Percentiles rank a stretch among this genome's conserved stretches.
These are phyloP conservation scores for Aureobasidium musti DNA, from an alignment of 2,329 filamentous ascomycete species.

Conservation along the genomic window DNA sequence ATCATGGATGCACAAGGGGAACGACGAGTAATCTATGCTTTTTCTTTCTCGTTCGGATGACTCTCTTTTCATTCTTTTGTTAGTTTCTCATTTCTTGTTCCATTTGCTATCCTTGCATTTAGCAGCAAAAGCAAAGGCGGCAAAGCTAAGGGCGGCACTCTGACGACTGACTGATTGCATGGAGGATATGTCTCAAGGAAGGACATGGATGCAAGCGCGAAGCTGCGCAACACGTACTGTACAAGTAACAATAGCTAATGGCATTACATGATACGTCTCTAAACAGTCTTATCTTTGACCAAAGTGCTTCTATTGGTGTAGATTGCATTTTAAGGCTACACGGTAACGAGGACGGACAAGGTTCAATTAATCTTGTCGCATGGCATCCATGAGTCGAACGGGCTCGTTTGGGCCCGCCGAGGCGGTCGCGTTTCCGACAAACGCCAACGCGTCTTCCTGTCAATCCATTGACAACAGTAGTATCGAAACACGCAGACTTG, in stretches of 20 bases:
- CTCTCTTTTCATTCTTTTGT: neutral
- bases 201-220: constrained; percentile 5
- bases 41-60: constrained; percentile 1
- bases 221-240: constrained; percentile 5
- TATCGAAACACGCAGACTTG: constrained; percentile 15
- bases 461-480: constrained; percentile 17
- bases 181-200: constrained; percentile 1
- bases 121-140: neutral
- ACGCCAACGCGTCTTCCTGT: constrained; percentile 28
- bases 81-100: neutral
- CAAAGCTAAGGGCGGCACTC: neutral
- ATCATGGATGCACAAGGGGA: constrained; percentile 15
- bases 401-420: neutral
- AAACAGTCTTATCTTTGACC: constrained; percentile 1
- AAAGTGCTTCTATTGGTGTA: neutral
- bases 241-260: constrained; percentile 27
- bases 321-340: neutral
- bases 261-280: constrained; percentile 20
- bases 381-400: constrained; percentile 1
- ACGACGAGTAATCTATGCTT: constrained; percentile 17
- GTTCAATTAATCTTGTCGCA: neutral
- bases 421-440: constrained; percentile 6
- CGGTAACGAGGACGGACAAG: neutral
- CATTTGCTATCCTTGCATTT: constrained; percentile 13
- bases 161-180: neutral